These are phyloP conservation scores for Talaromyces sp. DNA, from an alignment of 2,329 filamentous ascomycete species.

Conservation along the genomic window DNA sequence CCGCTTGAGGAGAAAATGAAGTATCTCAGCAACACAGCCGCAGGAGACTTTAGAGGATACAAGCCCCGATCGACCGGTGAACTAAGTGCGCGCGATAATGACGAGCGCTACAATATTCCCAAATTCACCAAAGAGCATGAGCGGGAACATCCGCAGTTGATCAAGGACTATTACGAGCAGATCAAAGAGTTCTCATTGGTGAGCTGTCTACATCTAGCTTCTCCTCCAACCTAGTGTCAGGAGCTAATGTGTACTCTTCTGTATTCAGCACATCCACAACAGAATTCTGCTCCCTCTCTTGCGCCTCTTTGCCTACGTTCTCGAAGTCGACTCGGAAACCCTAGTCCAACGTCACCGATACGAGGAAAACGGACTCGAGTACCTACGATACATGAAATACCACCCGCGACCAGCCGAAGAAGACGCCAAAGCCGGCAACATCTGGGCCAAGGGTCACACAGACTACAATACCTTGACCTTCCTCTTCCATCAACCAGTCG, in stretches of 20 bases:
- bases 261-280: conserved; percentile 9
- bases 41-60: conserved; percentile 14
- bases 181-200: conserved; percentile 16
- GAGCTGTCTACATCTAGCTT: neutral
- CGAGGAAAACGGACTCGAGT: conserved; percentile 56
- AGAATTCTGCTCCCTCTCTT: conserved; percentile 44
- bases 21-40: conserved; percentile 35
- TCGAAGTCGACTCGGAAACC: conserved; percentile 58
- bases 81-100: conserved; percentile 12
- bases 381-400: conserved; percentile 61
- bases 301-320: conserved; percentile 58
- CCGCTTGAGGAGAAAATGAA: conserved; percentile 58
- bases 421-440: conserved; percentile 42
- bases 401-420: conserved; percentile 49
- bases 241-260: neutral
- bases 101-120: conserved; percentile 18
- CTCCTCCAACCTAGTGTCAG: neutral
- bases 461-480: conserved; percentile 56
- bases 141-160: conserved; percentile 13
- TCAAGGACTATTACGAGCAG: conserved; percentile 12
- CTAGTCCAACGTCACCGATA: conserved; percentile 57
- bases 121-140: conserved; percentile 17
- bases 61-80: conserved; percentile 7
- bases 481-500: conserved; percentile 57
- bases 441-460: conserved; percentile 53